Base-by-base conservation (phyloP, 2,329 filamentous ascomycete genomes). In the Cercospora citrullina region DNA sequence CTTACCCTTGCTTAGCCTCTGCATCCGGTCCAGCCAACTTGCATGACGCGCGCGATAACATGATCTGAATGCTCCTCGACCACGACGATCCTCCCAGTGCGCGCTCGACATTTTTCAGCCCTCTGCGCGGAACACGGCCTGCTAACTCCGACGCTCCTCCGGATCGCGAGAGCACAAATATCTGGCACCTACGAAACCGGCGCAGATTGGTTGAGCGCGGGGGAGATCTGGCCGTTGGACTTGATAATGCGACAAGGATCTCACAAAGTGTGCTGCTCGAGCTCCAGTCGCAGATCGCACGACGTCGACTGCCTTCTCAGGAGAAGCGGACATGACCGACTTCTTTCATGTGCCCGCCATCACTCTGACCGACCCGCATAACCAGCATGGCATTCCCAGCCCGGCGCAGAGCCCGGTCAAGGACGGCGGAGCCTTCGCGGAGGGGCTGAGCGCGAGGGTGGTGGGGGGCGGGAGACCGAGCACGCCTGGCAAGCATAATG, bases 301-400 rank as follows among this genome's bases (percentile, higher is more conserved):
- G 21, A 58, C 53, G 53, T 33, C 26, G 53, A 30, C 53, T 16
- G 23, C 48, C 48, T 12, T 18, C 30, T 33, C 53, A 58, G 53
- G 53, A 58, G 53, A 26, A 36, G 48, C 23, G 48, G 62, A 58
- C 48, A 64, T 64, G 62, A 64, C 48, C 63, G 63, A 63, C 30
- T 33, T 48, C 36, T 31, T 33, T 45, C 65, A 69, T 69, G 65
- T 69, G n/a, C 70, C 70, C 51, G 63, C 68, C 67, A 83, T 84
- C 75, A 80, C 79, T 71, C 77, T 82, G 65, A 81, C 80, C 42
- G 81, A 84, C 75, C 78, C 81, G 67, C 77, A 79, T 21, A 75
- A 75, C 67, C 74, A 73, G 68, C 76, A 79, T 65, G 66, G 72
- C 31, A 73, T 73, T 59, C 75, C 79, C 26, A 71, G 71, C 48